Evolutionary conservation across 805 yeast genomes (phyloP).

Genomic region (Ogataea degrootiae): DNA sequence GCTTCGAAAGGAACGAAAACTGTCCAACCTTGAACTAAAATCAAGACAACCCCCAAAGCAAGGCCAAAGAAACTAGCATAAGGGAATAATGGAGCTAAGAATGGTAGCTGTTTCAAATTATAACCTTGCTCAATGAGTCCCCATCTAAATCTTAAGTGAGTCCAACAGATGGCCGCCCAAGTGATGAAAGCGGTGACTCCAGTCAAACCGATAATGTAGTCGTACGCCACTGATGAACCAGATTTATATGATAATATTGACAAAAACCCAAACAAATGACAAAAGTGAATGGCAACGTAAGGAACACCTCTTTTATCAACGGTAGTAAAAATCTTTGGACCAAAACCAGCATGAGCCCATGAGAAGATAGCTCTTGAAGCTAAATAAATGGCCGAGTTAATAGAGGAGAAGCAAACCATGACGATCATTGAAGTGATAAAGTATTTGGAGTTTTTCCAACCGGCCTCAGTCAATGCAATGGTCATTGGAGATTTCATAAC

Average conservation of each 20-base stretch:
- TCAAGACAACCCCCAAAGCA: constrained; percentile 56
- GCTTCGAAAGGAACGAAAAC: constrained; percentile 52
- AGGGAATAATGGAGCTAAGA: constrained; percentile 39
- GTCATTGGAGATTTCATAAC: constrained; percentile 40
- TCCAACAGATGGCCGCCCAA: constrained; percentile 52
- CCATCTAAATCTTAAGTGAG: constrained; percentile 45
- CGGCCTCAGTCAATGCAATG: constrained; percentile 39
- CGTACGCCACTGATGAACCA: constrained; percentile 55
- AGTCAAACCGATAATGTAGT: constrained; percentile 51
- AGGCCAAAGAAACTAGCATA: constrained; percentile 40
- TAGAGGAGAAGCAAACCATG: constrained; percentile 58
- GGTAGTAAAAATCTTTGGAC: constrained; percentile 50
- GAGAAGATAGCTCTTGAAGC: constrained; percentile 61
- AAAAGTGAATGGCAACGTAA: constrained; percentile 46
- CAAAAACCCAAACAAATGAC: constrained; percentile 48
- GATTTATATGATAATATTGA: constrained; percentile 51
- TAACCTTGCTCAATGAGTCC: constrained; percentile 15
- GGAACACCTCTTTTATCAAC: constrained; percentile 58
- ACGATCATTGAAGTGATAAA: constrained; percentile 48
- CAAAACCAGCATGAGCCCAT: constrained; percentile 54
- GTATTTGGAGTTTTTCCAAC: constrained; percentile 35
- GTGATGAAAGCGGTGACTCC: constrained; percentile 63
- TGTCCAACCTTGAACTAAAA: constrained; percentile 68
- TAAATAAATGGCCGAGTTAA: constrained; percentile 60
- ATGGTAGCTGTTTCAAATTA: constrained; percentile 14